Base-by-base conservation (phyloP, 2,329 filamentous ascomycete species). In the Chalaropsis ovoidea region DNA sequence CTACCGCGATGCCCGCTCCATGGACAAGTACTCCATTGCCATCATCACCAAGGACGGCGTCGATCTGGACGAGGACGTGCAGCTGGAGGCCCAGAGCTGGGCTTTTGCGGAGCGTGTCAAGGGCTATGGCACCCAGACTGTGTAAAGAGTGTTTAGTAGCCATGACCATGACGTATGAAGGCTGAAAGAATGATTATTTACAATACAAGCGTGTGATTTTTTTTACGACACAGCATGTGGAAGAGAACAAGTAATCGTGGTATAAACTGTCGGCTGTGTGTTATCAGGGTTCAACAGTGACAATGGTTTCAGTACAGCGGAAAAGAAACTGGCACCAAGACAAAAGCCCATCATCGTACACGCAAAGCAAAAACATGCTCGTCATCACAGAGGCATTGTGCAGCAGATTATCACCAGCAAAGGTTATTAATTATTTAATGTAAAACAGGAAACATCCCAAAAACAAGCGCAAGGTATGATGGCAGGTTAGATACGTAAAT, bases 31-130 rank as follows among this genome's bases (percentile, higher is more conserved):
- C 80, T 94, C 89, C 70, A 86, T 97, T 74, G 93, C 93, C 22
- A 82, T 97, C 65, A 82, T 99, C 66, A 94, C 89, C 65, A 88
- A 90, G 77, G 89, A 90, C 61, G 90, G 89, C n/a, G 86, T 97
- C 67, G 88, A 95, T 65, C 75, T 96, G 70, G 87, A 86, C 75
- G 85, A 95, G 77, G 79, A 88, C 72, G 89, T 95, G 80, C 86
- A 91, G 81, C 81, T 99, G 70, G 92, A 97, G 81, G 82, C 86
- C 72, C 93, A 97, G 82, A 96, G 91, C 82, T 97, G 93, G 94
- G 91, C 89, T 63, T 99, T 99, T 79, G 94, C 94, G 27, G 93
- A 97, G 75, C 83, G 87, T 71, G 96, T 99, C 76, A 88, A 85
- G 76, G 94, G 94, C 56, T 99, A 99, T 75, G 94, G 94, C 68